Conservation (phyloP, 176 grass and related monocot genomes). For the Poa annua region DNA sequence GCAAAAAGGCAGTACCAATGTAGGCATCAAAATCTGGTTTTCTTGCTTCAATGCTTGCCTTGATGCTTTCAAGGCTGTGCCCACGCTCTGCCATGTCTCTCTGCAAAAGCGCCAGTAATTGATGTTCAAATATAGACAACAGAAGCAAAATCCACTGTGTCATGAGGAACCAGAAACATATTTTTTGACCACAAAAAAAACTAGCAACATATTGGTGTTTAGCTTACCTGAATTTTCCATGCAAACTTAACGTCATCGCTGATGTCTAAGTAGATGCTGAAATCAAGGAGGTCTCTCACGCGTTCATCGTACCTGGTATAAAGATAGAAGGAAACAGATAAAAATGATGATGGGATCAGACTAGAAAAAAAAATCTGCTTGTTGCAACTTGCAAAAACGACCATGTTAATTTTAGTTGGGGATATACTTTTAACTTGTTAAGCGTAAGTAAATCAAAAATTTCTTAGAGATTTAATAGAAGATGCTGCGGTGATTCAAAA, state of each 20-base stretch:
- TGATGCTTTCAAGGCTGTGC: constrained; percentile 94
- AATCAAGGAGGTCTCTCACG: constrained; percentile 88
- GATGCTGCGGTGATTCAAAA: constrained; percentile 7
- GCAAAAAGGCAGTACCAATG: constrained; percentile 64
- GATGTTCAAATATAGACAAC: constrained; percentile 1
- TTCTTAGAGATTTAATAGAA: neutral
- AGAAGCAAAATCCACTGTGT: neutral
- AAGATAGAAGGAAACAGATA: constrained; percentile 28
- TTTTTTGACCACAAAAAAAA: neutral
- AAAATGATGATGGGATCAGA: constrained; percentile 9
- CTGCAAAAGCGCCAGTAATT: constrained; percentile 42
- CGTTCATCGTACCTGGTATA: constrained; percentile 78
- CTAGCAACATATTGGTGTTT: neutral
- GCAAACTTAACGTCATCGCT: constrained; percentile 85
- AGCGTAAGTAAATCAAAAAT: neutral
- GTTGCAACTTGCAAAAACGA: constrained; percentile 20
- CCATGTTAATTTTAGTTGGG: neutral
- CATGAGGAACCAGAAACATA: constrained; percentile 27
- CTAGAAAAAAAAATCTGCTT: constrained; percentile 4
- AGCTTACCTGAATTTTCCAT: constrained; percentile 96
- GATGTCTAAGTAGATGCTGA: constrained; percentile 96
- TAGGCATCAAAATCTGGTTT: constrained; percentile 92
- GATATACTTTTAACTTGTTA: constrained; percentile 12
- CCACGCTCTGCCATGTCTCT: constrained; percentile 94
- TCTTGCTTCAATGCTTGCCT: constrained; percentile 81